Evolutionary conservation across 1,139 yeast genomes (phyloP).

Genomic region (Pichia sp.): DNA sequence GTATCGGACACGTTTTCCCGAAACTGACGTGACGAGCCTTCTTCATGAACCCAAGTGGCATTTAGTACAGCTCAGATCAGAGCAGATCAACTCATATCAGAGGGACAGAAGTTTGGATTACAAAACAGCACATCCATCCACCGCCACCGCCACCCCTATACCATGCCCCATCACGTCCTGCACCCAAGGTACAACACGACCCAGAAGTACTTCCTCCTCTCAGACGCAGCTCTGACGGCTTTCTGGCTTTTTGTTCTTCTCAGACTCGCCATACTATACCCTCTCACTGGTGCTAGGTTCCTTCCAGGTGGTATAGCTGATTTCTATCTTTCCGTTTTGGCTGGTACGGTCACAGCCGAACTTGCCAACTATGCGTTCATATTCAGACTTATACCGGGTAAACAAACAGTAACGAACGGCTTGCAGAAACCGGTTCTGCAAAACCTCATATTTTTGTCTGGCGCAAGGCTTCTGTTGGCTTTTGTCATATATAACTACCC

Average conservation of each 20-base stretch:
- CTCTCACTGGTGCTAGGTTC: constrained; percentile 10
- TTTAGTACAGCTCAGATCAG: no score
- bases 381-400: constrained; percentile 7
- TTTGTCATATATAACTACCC: constrained; percentile 9
- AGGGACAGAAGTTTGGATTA: no score
- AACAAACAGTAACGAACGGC: constrained; percentile 1
- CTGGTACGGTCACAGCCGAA: constrained; percentile 1
- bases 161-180: neutral
- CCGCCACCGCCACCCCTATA: no score
- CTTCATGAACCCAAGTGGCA: no score
- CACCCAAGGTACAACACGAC: constrained; percentile 3
- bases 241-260: constrained; percentile 9
- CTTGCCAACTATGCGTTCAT: constrained; percentile 2
- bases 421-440: constrained; percentile 1
- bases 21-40: no score
- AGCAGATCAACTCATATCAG: no score
- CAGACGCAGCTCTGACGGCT: constrained; percentile 1
- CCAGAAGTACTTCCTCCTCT: constrained; percentile 6
- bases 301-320: constrained; percentile 14
- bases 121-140: no score
- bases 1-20: no score
- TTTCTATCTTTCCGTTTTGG: constrained; percentile 8
- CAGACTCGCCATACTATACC: constrained; percentile 8
- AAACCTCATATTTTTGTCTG: neutral
- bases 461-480: constrained; percentile 1